phyloP scores from a whole-genome alignment of 441 rosid genomes.

The Populus tomentosa region DNA sequence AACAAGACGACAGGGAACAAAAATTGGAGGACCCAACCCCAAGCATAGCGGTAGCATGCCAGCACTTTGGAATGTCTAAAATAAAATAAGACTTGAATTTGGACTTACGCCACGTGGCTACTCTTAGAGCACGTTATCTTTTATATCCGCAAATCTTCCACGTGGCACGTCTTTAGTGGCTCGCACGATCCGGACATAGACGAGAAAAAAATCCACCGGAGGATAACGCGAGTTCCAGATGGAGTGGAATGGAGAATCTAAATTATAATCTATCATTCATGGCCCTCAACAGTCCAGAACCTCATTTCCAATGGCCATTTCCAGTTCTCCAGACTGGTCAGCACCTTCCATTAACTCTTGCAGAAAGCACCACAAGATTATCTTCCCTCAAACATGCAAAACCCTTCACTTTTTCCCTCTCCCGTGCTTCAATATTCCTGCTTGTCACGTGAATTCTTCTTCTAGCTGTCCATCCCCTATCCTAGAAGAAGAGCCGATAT shows the following conservation, averaged over 20 bases:
- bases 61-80: background rate
- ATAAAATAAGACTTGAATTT: background rate
- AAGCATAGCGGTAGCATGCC: no score
- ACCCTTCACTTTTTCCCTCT: slow-evolving; percentile 25
- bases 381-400: slow-evolving; percentile 33
- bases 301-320: slow-evolving; percentile 36
- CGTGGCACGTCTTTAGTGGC: slow-evolving; percentile 15
- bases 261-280: background rate
- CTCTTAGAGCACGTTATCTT: slow-evolving; percentile 1
- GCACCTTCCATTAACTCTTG: slow-evolving; percentile 37
- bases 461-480: slow-evolving; percentile 42
- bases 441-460: slow-evolving; percentile 27
- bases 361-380: slow-evolving; percentile 23
- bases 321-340: slow-evolving; percentile 49
- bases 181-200: background rate
- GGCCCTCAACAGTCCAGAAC: background rate
- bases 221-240: background rate
- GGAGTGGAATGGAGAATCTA: background rate
- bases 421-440: slow-evolving; percentile 26
- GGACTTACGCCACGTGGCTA: background rate
- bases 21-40: no score
- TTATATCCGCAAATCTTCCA: background rate
- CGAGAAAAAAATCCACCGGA: background rate
- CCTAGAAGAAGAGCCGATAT: slow-evolving; percentile 33
- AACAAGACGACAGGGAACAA: no score